Evolutionary conservation across 2,329 filamentous ascomycete genomes (phyloP).

Genomic region (Diaporthe humulicola): DNA sequence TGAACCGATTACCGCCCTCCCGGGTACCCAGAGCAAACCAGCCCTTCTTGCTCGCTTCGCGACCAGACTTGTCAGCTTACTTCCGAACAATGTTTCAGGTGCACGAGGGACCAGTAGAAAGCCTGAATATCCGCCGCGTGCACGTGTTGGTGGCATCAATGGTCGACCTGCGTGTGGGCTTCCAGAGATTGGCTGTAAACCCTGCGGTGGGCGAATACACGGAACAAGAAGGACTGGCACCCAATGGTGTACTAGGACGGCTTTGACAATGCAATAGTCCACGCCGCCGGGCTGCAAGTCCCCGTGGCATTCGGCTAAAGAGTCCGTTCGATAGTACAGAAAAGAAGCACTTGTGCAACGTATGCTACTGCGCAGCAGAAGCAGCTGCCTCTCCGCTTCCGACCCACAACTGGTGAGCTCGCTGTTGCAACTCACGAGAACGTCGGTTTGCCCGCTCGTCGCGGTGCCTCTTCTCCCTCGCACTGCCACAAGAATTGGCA

Average conservation of each 20-base stretch:
- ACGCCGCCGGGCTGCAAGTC: slow-evolving; percentile 15
- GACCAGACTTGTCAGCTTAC: slow-evolving; percentile 18
- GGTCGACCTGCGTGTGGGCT: neutral
- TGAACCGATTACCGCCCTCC: neutral
- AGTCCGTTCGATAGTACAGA: slow-evolving; percentile 8
- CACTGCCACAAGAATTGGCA: neutral
- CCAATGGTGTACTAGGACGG: neutral
- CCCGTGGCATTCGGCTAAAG: slow-evolving; percentile 24
- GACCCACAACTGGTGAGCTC: neutral
- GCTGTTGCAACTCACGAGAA: neutral
- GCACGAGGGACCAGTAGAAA: neutral
- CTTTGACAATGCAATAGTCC: slow-evolving; percentile 25
- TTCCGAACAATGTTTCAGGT: neutral
- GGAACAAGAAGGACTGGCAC: neutral
- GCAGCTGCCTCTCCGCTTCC: neutral
- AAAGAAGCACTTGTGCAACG: slow-evolving; percentile 9
- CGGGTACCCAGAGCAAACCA: neutral
- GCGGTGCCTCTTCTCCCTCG: neutral
- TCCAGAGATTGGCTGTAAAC: neutral
- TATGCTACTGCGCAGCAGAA: too few species aligned
- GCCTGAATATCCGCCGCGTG: neutral
- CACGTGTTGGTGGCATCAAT: neutral
- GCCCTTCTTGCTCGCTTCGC: neutral
- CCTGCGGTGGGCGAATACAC: neutral
- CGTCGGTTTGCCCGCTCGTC: neutral